Evolutionary conservation across 306 rosid genomes (phyloP).

Genomic region (Cicer chorassanicum): DNA sequence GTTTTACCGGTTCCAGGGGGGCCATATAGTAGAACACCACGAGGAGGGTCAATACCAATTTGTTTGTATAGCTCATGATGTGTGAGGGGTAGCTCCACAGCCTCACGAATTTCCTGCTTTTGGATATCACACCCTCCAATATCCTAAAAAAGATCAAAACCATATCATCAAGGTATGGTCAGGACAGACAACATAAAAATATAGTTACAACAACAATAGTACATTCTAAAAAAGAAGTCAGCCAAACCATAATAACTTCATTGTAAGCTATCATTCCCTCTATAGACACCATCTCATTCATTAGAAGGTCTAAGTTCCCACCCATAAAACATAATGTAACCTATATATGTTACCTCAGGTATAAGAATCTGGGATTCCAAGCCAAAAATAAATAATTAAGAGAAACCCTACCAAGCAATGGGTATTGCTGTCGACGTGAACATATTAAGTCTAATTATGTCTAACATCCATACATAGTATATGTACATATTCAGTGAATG

Average conservation of each 20-base stretch:
- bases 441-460: constrained; percentile 59
- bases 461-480: constrained; percentile 55
- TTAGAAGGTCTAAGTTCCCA: constrained; percentile 60
- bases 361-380: constrained; percentile 64
- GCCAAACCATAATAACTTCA: constrained; percentile 42
- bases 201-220: neutral
- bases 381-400: constrained; percentile 57
- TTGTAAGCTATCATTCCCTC: constrained; percentile 58
- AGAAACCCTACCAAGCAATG: constrained; percentile 50
- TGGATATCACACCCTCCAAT: constrained; percentile 99
- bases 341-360: constrained; percentile 48
- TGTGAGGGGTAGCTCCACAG: constrained; percentile 95
- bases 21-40: constrained; percentile 97
- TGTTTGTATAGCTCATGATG: constrained; percentile 97
- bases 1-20: constrained; percentile 99
- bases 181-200: neutral
- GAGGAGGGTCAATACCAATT: constrained; percentile 99
- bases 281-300: constrained; percentile 53
- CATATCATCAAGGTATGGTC: neutral
- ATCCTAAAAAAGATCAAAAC: constrained; percentile 56
- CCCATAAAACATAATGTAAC: constrained; percentile 52
- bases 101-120: constrained; percentile 99
- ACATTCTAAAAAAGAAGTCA: constrained; percentile 12
- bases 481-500: constrained; percentile 46
- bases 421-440: constrained; percentile 56